Percentiles rank a stretch among this genome's conserved stretches.
Evolutionary conservation across 306 rosid genomes (phyloP).

Genomic region (Cicer bijugum): DNA sequence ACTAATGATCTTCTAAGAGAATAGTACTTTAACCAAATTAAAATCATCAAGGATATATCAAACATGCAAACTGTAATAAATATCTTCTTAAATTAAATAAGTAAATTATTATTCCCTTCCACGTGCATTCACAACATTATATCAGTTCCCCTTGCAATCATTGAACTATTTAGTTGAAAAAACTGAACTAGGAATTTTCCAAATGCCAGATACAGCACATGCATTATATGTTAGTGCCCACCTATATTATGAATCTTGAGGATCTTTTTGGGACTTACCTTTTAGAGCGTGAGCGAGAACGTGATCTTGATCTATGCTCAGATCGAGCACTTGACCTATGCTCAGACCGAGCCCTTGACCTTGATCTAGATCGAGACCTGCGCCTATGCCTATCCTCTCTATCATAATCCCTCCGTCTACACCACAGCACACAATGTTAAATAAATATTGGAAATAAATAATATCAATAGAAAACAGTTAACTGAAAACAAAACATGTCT

Average conservation of each 20-base stretch:
- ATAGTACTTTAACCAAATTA: background rate
- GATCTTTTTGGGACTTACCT: constrained; percentile 55
- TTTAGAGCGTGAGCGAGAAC: constrained; percentile 94
- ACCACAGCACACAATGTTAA: constrained; percentile 28
- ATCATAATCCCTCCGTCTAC: constrained; percentile 83
- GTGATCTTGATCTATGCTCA: constrained; percentile 81
- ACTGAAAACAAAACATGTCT: constrained; percentile 5
- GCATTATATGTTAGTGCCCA: constrained; percentile 4
- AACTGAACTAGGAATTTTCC: background rate
- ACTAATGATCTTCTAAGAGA: no score
- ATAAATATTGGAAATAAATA: background rate
- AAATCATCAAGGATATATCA: constrained; percentile 4
- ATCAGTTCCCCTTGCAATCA: constrained; percentile 5
- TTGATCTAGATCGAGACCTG: constrained; percentile 71
- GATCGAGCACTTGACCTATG: constrained; percentile 67
- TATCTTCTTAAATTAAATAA: background rate
- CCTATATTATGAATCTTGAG: background rate
- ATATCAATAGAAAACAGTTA: background rate
- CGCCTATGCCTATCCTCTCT: constrained; percentile 77
- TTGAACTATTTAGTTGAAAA: constrained; percentile 27
- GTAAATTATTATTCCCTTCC: constrained; percentile 4
- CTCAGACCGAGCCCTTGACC: constrained; percentile 69
- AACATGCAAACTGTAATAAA: background rate
- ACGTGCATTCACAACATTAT: constrained; percentile 20
- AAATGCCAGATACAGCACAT: background rate